These are phyloP conservation scores for Cadophora luteo-olivacea DNA, from an alignment of 2,329 filamentous ascomycete species.

Conservation along the genomic window DNA sequence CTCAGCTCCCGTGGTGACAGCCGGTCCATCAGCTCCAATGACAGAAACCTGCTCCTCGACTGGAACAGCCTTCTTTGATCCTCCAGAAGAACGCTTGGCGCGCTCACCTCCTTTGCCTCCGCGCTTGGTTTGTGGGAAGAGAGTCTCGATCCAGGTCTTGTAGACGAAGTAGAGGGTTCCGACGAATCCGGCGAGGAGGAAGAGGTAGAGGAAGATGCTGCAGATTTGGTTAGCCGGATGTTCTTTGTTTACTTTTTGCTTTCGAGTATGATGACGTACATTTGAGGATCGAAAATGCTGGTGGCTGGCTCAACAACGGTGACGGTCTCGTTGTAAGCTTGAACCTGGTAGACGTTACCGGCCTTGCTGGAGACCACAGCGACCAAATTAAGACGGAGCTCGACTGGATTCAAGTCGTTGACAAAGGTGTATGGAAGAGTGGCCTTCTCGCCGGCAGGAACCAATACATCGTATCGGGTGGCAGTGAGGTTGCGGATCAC, in stretches of 20 bases:
- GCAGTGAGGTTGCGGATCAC: conserved; percentile 87
- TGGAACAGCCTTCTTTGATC: conserved; percentile 71
- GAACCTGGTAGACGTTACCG: conserved; percentile 75
- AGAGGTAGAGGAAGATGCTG: conserved; percentile 96
- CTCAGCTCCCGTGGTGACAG: conserved; percentile 42
- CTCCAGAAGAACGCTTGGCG: conserved; percentile 64
- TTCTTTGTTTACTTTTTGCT: background rate
- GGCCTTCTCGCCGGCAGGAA: conserved; percentile 78
- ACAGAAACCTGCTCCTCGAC: conserved; percentile 62
- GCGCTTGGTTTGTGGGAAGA: conserved; percentile 88
- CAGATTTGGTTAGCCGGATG: conserved; percentile 31
- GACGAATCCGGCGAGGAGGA: conserved; percentile 79
- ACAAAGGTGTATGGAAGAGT: conserved; percentile 83
- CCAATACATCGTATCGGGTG: conserved; percentile 73
- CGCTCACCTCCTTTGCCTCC: conserved; percentile 48
- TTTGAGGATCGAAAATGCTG: conserved; percentile 92
- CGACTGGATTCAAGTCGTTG: conserved; percentile 91
- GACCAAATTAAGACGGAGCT: conserved; percentile 78
- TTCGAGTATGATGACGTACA: conserved; percentile 64
- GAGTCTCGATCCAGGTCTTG: conserved; percentile 94
- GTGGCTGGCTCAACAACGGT: conserved; percentile 89
- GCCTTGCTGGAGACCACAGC: conserved; percentile 74
- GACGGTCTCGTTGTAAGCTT: conserved; percentile 82
- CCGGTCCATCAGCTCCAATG: conserved; percentile 60
- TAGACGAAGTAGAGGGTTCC: conserved; percentile 95